phyloP scores from a whole-genome alignment of 2,329 filamentous ascomycete species.

The Fusarium concolor region DNA sequence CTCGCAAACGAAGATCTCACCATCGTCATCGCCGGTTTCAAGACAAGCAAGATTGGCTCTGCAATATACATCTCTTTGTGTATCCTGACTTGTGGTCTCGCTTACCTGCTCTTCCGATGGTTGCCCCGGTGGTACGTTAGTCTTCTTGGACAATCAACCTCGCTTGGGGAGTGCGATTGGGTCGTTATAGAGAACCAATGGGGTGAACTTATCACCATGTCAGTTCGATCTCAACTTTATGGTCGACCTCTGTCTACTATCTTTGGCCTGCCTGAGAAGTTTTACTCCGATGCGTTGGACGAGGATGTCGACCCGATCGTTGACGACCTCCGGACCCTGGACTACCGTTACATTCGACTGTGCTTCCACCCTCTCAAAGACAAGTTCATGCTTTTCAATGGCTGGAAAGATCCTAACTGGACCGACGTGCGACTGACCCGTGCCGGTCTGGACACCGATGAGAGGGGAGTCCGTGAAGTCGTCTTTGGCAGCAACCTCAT shows the following conservation, averaged over 20 bases:
- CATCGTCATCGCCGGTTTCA: conserved; percentile 92
- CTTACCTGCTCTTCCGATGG: conserved; percentile 89
- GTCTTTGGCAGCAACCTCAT: conserved; percentile 94
- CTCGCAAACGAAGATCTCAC: conserved; percentile 94
- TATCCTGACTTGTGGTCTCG: conserved; percentile 77
- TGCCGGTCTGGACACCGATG: conserved; percentile 85
- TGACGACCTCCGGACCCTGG: conserved; percentile 78
- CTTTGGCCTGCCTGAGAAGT: conserved; percentile 76
- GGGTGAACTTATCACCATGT: conserved; percentile 87
- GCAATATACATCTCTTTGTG: conserved; percentile 77
- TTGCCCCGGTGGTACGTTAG: conserved; percentile 86
- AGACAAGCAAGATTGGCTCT: conserved; percentile 78
- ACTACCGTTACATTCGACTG: conserved; percentile 95
- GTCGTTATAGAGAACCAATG: conserved; percentile 98
- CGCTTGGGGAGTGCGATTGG: conserved; percentile 85
- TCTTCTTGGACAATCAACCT: conserved; percentile 75
- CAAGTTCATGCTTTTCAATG: conserved; percentile 85
- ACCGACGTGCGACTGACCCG: conserved; percentile 80
- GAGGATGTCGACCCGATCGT: conserved; percentile 80
- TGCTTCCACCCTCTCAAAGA: conserved; percentile 91
- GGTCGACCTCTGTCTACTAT: conserved; percentile 69
- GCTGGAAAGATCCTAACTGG: conserved; percentile 96
- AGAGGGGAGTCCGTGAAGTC: conserved; percentile 82
- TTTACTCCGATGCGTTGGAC: conserved; percentile 64
- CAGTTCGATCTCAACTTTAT: conserved; percentile 67